A percentile compares a stretch with the other conserved stretches of the same genome.
Conservation (phyloP, 2,329 filamentous ascomycete genomes). For the Zalaria sp. region DNA sequence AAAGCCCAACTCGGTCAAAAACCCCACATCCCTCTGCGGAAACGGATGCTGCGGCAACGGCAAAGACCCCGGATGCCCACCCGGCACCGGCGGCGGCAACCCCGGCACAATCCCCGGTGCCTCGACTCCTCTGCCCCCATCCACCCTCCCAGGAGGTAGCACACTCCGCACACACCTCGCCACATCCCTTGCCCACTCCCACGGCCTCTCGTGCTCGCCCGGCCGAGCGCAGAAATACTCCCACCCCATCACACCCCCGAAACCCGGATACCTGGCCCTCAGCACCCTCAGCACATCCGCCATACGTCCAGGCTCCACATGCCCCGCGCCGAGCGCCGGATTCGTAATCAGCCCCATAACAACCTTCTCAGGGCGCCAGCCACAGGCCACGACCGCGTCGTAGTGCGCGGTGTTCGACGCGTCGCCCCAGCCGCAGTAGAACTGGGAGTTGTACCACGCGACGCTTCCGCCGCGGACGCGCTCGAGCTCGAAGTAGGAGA, state of each 20-base stretch:
- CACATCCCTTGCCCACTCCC: constrained; percentile 66
- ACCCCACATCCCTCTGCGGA: constrained; percentile 26
- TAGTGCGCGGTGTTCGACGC: constrained; percentile 38
- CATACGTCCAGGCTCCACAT: constrained; percentile 44
- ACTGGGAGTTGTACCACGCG: constrained; percentile 80
- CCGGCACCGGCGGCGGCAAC: constrained; percentile 7
- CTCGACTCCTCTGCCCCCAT: constrained; percentile 7
- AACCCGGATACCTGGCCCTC: constrained; percentile 46
- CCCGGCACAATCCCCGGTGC: constrained; percentile 18
- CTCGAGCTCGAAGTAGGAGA: constrained; percentile 66
- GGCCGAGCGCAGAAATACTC: constrained; percentile 81
- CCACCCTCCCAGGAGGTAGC: constrained; percentile 9
- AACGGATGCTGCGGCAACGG: constrained; percentile 22
- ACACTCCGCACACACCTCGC: constrained; percentile 27
- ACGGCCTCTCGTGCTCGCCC: constrained; percentile 47
- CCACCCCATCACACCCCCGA: constrained; percentile 90
- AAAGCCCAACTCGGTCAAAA: constrained; percentile 32
- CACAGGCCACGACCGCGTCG: constrained; percentile 41
- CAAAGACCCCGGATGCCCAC: constrained; percentile 8
- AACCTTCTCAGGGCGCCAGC: constrained; percentile 60
- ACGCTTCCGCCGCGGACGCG: constrained; percentile 50
- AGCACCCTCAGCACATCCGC: constrained; percentile 43
- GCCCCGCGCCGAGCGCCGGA: constrained; percentile 53
- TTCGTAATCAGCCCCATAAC: constrained; percentile 74
- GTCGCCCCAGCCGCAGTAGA: constrained; percentile 83